phyloP scores from a whole-genome alignment of 2,329 filamentous ascomycete genomes.

The Scorias spongiosa region DNA sequence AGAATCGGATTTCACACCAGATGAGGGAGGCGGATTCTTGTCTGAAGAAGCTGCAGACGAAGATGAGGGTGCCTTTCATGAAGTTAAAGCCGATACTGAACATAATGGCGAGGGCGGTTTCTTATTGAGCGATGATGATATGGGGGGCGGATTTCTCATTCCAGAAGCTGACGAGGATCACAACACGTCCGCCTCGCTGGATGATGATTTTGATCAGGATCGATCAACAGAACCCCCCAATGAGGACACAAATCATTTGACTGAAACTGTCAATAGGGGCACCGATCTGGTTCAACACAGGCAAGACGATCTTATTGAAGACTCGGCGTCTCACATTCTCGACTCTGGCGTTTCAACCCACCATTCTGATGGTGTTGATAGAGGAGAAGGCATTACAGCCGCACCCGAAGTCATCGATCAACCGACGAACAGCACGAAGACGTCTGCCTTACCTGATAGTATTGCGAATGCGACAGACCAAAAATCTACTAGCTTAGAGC shows the following conservation, averaged over 20 bases:
- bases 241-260: too few relatives aligned
- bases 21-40: slow-evolving; percentile 8
- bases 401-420: slow-evolving; percentile 1
- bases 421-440: too few relatives aligned
- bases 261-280: too few relatives aligned
- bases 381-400: background rate
- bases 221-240: too few relatives aligned
- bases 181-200: background rate
- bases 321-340: too few relatives aligned
- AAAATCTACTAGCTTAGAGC: too few relatives aligned
- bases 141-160: slow-evolving; percentile 6
- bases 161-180: slow-evolving; percentile 3
- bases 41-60: slow-evolving; percentile 3
- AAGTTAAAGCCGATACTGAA: background rate
- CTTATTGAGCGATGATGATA: background rate
- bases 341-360: background rate
- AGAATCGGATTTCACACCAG: background rate
- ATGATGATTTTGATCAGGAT: too few relatives aligned
- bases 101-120: background rate
- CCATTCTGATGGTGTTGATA: background rate
- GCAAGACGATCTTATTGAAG: too few relatives aligned
- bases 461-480: too few relatives aligned
- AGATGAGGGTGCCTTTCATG: background rate
- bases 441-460: too few relatives aligned
- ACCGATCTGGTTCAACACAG: too few relatives aligned